Evolutionary conservation across 106 monocot species (phyloP).

Genomic region (Cymbidium sinense): DNA sequence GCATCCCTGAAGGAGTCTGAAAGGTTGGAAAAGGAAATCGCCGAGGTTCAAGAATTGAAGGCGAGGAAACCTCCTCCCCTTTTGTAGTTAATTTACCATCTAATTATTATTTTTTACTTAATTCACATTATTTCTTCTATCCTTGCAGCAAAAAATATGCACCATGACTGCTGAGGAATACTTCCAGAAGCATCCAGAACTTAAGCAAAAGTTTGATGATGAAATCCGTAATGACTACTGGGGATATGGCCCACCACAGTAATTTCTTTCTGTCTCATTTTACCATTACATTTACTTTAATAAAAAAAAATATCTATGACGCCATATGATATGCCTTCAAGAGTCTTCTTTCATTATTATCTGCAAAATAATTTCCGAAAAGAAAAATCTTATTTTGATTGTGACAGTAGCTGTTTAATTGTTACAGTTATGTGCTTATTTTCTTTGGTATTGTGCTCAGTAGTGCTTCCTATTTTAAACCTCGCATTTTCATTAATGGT

Average conservation of each 20-base stretch:
- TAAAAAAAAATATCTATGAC: background rate
- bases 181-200: conserved; percentile 89
- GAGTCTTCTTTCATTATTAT: too few relatives aligned
- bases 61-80: conserved; percentile 15
- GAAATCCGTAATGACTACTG: conserved; percentile 95
- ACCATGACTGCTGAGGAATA: conserved; percentile 98
- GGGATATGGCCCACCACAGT: conserved; percentile 45
- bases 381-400: too few relatives aligned
- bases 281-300: background rate
- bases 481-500: too few relatives aligned
- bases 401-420: too few relatives aligned
- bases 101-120: too few relatives aligned
- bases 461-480: too few relatives aligned
- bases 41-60: conserved; percentile 81
- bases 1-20: conserved; percentile 76
- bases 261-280: background rate
- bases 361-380: too few relatives aligned
- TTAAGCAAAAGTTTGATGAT: conserved; percentile 92
- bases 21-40: conserved; percentile 85
- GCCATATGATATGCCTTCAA: too few relatives aligned
- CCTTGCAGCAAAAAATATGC: conserved; percentile 80
- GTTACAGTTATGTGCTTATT: too few relatives aligned
- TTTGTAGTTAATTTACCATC: background rate
- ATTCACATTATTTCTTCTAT: background rate
- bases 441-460: too few relatives aligned